These are phyloP conservation scores for Phytophthora cajani DNA, from an alignment of 352 stramenopile genomes.

Conservation along the genomic window DNA sequence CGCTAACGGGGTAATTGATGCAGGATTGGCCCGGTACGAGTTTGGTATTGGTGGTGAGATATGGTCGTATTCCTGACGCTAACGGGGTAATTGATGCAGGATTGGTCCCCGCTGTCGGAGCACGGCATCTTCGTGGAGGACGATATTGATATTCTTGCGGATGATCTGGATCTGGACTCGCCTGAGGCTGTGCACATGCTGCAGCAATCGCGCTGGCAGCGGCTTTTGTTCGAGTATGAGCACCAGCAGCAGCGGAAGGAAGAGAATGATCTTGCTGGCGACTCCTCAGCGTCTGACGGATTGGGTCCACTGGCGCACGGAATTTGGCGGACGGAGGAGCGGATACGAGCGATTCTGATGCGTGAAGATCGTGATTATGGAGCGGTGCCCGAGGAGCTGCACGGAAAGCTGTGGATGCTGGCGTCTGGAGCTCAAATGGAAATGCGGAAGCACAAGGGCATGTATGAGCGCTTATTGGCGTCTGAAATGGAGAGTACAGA, in stretches of 20 bases:
- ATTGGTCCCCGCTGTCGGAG: constrained; percentile 55
- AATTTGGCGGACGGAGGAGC: constrained; percentile 85
- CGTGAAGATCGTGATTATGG: constrained; percentile 63
- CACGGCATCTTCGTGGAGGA: constrained; percentile 50
- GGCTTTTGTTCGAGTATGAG: constrained; percentile 72
- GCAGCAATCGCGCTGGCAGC: constrained; percentile 68
- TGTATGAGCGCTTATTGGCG: constrained; percentile 60
- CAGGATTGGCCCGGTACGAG: constrained; percentile 47
- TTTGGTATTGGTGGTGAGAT: not conserved
- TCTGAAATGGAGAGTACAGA: constrained; percentile 71
- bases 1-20: constrained; percentile 5
- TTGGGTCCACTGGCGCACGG: constrained; percentile 73
- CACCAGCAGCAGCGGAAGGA: constrained; percentile 66
- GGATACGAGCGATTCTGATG: constrained; percentile 72
- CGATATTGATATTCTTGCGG: constrained; percentile 29
- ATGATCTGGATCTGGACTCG: constrained; percentile 52
- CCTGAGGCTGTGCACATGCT: constrained; percentile 53
- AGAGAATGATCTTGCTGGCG: constrained; percentile 34
- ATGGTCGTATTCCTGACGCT: constrained; percentile 6
- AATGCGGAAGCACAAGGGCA: constrained; percentile 63
- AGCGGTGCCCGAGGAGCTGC: constrained; percentile 65
- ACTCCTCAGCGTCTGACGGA: constrained; percentile 50
- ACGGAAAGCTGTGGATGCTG: constrained; percentile 86
- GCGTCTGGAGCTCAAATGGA: constrained; percentile 73
- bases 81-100: constrained; percentile 26